A percentile compares a stretch with the other conserved stretches of the same genome.
Evolutionary conservation across 805 yeast genomes (phyloP).

Genomic region (Kazachstania psychrophila): DNA sequence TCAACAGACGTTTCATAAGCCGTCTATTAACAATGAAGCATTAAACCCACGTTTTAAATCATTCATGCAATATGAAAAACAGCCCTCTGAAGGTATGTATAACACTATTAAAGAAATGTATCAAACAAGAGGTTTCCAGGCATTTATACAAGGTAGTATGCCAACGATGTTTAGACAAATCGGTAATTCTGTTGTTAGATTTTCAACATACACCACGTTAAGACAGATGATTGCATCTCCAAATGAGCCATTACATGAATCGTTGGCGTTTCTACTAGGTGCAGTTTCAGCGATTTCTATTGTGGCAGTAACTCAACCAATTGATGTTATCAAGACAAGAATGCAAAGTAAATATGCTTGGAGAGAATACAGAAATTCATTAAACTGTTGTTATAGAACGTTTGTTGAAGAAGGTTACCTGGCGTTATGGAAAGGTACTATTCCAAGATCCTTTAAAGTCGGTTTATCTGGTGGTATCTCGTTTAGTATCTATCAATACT

Average conservation of each 20-base stretch:
- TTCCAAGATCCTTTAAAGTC: conserved; percentile 62
- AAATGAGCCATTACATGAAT: conserved; percentile 30
- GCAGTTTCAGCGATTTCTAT: conserved; percentile 62
- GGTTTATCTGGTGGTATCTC: conserved; percentile 65
- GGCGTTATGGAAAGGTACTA: conserved; percentile 50
- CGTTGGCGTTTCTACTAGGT: conserved; percentile 38
- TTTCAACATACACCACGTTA: conserved; percentile 70
- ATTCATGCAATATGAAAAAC: conserved; percentile 34
- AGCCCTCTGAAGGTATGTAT: conserved; percentile 46
- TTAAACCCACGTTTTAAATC: conserved; percentile 26
- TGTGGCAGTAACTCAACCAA: conserved; percentile 73
- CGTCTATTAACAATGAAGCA: conserved; percentile 17
- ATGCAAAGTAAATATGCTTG: conserved; percentile 72
- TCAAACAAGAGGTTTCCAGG: conserved; percentile 58
- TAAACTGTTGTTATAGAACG: conserved; percentile 44
- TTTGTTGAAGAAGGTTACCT: conserved; percentile 37
- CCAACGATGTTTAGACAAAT: conserved; percentile 80
- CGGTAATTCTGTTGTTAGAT: conserved; percentile 70
- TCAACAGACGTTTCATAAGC: conserved; percentile 28
- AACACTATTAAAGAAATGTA: conserved; percentile 59
- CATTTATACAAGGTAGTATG: conserved; percentile 72
- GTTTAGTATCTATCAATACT: conserved; percentile 50
- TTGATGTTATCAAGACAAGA: conserved; percentile 79
- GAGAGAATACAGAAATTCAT: conserved; percentile 47
- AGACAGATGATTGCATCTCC: conserved; percentile 57